These are phyloP conservation scores for Phytophthora rubi DNA, from an alignment of 352 stramenopile genomes.

Conservation along the genomic window DNA sequence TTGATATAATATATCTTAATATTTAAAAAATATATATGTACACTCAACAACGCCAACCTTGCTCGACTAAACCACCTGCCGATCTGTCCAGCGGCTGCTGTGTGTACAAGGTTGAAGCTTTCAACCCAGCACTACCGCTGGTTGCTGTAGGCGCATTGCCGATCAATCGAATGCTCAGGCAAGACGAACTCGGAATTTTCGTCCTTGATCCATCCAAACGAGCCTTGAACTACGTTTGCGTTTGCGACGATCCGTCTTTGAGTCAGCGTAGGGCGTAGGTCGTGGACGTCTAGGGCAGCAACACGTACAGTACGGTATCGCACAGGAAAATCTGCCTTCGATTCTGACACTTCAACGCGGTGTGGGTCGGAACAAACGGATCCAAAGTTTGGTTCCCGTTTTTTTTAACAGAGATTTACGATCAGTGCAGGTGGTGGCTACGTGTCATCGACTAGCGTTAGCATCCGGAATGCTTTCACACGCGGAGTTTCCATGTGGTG, in stretches of 20 bases:
- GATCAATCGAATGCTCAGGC: too few species aligned
- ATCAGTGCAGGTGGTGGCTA: background rate
- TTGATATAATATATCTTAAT: background rate
- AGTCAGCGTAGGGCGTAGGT: background rate
- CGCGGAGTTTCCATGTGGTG: conserved; percentile 9
- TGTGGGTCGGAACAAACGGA: background rate
- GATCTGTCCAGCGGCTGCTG: background rate
- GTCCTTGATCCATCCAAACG: conserved; percentile 2
- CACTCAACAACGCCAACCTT: background rate
- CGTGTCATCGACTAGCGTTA: background rate
- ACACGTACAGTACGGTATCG: background rate
- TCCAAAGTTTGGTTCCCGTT: conserved; percentile 6
- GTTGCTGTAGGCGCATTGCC: too few species aligned
- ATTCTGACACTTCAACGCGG: conserved; percentile 13
- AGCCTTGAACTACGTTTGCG: conserved; percentile 14
- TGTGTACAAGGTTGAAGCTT: background rate
- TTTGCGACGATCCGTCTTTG: background rate
- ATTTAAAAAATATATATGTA: background rate
- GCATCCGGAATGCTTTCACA: conserved; percentile 11
- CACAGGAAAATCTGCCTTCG: conserved; percentile 2
- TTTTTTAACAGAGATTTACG: background rate
- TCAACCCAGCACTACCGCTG: background rate
- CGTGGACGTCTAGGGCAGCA: background rate
- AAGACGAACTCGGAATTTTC: background rate
- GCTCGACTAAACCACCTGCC: background rate